Base-by-base conservation (phyloP, 2,329 filamentous ascomycete genomes). In the Fusarium agapanthi region DNA sequence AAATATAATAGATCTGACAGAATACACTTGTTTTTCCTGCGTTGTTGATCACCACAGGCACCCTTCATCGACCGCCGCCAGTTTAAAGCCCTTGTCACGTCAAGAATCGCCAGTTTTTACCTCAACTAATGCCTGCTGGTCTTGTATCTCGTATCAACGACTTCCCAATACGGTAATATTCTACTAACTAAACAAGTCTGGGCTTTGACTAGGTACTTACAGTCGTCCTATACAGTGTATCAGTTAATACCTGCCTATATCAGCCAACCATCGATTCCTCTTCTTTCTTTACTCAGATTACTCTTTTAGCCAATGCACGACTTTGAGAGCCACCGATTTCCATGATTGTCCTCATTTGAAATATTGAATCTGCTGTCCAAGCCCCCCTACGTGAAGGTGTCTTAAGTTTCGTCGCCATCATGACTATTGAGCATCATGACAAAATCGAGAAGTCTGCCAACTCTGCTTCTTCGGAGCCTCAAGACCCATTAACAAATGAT, bases 101-200 rank as follows among this genome's bases (percentile, higher is more conserved):
- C 54, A 37, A 41, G 37, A 62, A 56, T 34, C 35, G 41, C 45
- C 16, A 44, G n/a, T 24, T 63, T 28, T 45, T 30, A 28, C 44
- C 20, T 45, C 15, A 16, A 34, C 32, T 45, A 24, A 61, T 64
- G 35, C 45, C 34, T 30, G 13, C 32, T 72, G 69, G 71, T 62
- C 68, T 66, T 68, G 65, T 74, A 74, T 72, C 41, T 63, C 61
- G 71, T 69, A 74, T 72, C 32, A 20, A 63, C n/a, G n/a, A 48
- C 40, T 57, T 48, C 48, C 40, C 35, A 28, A 35, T 50, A 43
- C 18, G 34, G 38, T 43, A 26, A 65, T 51, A 38, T 28, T 30
- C 34, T 35, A 34, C 18, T 32, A 38, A 43, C 18, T 37, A 32
- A 44, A 54, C 48, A 60, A 61, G 54, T 37, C 38, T 26, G n/a